phyloP scores from a whole-genome alignment of 176 grass and related monocot species.

The Oropetium thomaeum region DNA sequence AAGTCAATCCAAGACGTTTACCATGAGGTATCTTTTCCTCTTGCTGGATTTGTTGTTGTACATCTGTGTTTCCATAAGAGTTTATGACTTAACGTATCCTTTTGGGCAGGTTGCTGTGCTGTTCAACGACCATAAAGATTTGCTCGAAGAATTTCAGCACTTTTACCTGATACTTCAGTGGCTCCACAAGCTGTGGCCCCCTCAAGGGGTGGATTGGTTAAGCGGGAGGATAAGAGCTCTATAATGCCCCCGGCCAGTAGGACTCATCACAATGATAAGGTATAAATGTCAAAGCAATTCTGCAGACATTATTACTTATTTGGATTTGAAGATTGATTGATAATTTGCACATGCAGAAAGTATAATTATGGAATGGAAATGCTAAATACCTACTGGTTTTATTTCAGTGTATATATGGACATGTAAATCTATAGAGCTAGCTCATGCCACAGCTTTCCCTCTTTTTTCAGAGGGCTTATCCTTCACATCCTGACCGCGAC shows the following conservation, averaged over 20 bases:
- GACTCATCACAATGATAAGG: conserved; percentile 68
- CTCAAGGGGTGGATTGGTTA: conserved; percentile 51
- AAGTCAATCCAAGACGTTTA: conserved; percentile 98
- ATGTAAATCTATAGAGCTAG: not conserved
- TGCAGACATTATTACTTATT: not conserved
- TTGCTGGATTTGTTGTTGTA: not conserved
- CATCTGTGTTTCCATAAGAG: not conserved
- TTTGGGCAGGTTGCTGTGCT: conserved; percentile 71
- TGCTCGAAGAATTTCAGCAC: conserved; percentile 93
- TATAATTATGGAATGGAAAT: not conserved
- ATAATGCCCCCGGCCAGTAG: conserved; percentile 55
- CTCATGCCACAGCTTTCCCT: conserved; percentile 7
- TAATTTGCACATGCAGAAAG: conserved; percentile 3
- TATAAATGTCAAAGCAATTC: conserved; percentile 13
- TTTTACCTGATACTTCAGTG: conserved; percentile 90
- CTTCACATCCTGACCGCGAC: conserved; percentile 62
- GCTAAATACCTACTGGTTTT: not conserved
- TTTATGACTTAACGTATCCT: not conserved
- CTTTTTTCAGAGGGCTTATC: conserved; percentile 74
- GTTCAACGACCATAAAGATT: conserved; percentile 80
- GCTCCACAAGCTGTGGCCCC: conserved; percentile 45
- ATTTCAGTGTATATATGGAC: not conserved
- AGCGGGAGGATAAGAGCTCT: conserved; percentile 64
- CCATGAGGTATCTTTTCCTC: conserved; percentile 60
- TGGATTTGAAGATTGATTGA: not conserved